Base-by-base conservation (phyloP, 2,329 filamentous ascomycete species). In the Nannizziopsis barbatae region DNA sequence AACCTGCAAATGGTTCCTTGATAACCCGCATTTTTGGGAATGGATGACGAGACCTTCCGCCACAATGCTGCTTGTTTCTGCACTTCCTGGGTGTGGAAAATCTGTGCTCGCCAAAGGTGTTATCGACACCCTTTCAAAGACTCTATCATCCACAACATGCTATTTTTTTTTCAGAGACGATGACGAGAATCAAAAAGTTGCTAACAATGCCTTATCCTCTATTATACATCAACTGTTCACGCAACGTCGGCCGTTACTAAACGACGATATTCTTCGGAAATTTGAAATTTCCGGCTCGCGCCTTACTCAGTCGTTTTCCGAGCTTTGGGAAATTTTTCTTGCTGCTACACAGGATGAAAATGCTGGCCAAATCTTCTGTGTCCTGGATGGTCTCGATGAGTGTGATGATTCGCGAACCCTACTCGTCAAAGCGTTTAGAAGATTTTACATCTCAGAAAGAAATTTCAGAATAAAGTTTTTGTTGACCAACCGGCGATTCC, bases 131-230 rank as follows among this genome's bases (percentile, higher is more conserved):
- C 45, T 61, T 0, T 48, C 70, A 1, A 45, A 22, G 0, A 55
- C 33, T 0, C 14, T 36, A 1, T 47, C 45, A 0, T 56, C 53
- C 14, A 63, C 56, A 0, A 57, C 55, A 2, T 68, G 64, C 41
- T 71, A 71, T 45, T 73, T 70, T 56, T 72, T 72, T 53, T 72
- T 71, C 58, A 70, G 70, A 33, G 67, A 70, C 12, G 58, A 61
- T 41, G 62, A 60, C 22, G 56, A 62, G 4, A 61, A 68, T 17
- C 65, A 70, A 37, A 64, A 50, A 12, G 60, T 42, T 10, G 22
- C 53, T 5, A 51, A 50, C 10, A 52, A 30, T 36, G 68, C 68
- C 10, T 32, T 71, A 0, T 59, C 61, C 30, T 62, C 58, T 18
- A 54, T 72, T 0, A 35, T 72, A 4, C 64, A 62, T 17, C 68